A percentile compares a stretch with the other conserved stretches of the same genome.
Conservation (phyloP, 306 rosid species). For the Castanopsis chinensis region DNA sequence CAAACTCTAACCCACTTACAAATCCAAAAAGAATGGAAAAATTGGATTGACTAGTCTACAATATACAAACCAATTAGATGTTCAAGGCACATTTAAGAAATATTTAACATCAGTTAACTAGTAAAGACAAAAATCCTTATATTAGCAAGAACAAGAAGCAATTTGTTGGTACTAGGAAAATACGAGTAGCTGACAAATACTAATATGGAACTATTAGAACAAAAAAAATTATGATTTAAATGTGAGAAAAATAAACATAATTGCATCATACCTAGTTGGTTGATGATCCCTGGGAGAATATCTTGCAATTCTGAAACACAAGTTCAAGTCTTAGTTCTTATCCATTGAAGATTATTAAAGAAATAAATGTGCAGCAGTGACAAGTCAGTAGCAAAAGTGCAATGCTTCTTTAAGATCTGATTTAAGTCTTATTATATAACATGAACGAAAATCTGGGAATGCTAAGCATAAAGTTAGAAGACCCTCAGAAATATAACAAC, state of each 20-base stretch:
- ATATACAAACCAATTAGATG: too few relatives aligned
- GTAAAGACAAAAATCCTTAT: too few relatives aligned
- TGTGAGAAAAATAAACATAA: neutral
- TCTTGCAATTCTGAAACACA: constrained; percentile 86
- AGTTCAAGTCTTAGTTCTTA: neutral
- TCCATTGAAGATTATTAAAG: neutral
- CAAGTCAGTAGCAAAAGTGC: neutral
- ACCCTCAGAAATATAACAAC: neutral
- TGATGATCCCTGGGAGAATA: constrained; percentile 86
- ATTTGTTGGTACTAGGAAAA: neutral
- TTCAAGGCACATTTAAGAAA: too few relatives aligned
- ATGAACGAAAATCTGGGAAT: neutral
- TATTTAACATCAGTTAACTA: too few relatives aligned
- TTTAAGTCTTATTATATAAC: neutral
- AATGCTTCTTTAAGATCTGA: neutral
- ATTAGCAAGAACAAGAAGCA: too few relatives aligned
- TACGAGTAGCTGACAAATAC: neutral
- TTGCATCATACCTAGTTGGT: constrained; percentile 72
- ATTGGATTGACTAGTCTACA: too few relatives aligned
- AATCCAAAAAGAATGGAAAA: too few relatives aligned
- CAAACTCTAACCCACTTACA: too few relatives aligned
- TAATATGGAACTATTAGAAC: neutral
- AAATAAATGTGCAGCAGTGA: neutral
- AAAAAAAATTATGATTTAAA: neutral
- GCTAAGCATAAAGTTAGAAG: neutral